Conservation (phyloP, 140 eudicot genomes). For the Ambrosia hybrid region DNA sequence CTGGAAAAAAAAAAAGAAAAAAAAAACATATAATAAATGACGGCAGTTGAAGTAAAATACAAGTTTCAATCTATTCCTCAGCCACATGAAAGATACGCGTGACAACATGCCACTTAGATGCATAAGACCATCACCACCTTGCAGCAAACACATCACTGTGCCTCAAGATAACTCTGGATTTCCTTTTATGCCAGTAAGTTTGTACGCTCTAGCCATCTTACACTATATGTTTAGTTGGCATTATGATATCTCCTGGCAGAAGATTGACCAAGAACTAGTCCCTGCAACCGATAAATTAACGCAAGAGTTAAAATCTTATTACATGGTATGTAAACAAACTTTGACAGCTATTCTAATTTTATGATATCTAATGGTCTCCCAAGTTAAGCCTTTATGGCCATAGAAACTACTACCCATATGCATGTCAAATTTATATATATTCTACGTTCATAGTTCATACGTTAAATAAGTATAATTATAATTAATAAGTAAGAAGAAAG, state of each 20-base stretch:
- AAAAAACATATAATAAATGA: slow-evolving; percentile 4
- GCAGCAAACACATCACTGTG: slow-evolving; percentile 9
- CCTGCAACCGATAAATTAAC: slow-evolving; percentile 30
- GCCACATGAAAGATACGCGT: background rate
- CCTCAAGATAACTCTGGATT: slow-evolving; percentile 4
- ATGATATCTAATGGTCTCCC: background rate
- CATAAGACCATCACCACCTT: background rate
- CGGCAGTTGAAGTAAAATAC: slow-evolving; percentile 20
- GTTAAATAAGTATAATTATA: background rate
- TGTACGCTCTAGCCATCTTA: slow-evolving; percentile 9
- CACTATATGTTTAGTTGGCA: slow-evolving; percentile 3
- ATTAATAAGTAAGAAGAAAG: slow-evolving; percentile 2
- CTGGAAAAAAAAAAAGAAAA: slow-evolving; percentile 1
- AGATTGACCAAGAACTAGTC: slow-evolving; percentile 29
- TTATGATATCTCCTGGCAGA: slow-evolving; percentile 2
- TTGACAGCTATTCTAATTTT: background rate
- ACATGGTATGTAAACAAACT: background rate
- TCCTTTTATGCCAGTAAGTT: background rate
- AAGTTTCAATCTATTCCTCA: slow-evolving; percentile 9
- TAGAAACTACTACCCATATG: background rate
- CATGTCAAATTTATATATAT: background rate
- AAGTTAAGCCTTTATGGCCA: background rate
- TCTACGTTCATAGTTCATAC: slow-evolving; percentile 1
- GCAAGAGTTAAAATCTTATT: slow-evolving; percentile 12
- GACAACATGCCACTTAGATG: slow-evolving; percentile 14